Percentiles rank a stretch among this genome's conserved stretches.
Conservation (phyloP, 208 protist genomes). For the Leishmania arabica region DNA sequence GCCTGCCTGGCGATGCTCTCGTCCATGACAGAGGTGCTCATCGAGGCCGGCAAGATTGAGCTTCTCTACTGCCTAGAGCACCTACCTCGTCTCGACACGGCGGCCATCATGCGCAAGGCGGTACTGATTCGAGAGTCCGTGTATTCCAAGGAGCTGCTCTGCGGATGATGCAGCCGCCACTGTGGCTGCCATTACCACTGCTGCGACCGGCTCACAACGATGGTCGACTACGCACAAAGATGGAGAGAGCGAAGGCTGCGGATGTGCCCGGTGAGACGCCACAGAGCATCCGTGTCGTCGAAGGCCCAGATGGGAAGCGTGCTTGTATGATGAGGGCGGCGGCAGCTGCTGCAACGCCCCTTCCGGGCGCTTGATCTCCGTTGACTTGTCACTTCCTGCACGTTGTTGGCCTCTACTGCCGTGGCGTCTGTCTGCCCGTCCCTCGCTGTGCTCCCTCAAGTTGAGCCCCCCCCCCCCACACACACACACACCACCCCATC, state of each 20-base stretch:
- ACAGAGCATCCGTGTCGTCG: neutral
- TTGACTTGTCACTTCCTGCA: neutral
- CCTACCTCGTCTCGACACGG: constrained; percentile 75
- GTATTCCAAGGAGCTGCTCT: constrained; percentile 36
- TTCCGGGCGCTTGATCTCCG: neutral
- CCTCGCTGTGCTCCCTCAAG: neutral
- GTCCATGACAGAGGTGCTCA: constrained; percentile 82
- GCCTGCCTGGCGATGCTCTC: constrained; percentile 77
- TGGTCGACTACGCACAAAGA: neutral
- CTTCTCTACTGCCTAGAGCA: constrained; percentile 69
- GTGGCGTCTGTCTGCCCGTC: neutral
- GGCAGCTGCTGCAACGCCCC: neutral
- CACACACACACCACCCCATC: no score
- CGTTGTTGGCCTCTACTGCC: neutral
- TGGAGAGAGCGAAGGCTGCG: neutral
- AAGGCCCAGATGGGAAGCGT: neutral
- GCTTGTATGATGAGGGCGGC: neutral
- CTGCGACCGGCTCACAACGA: neutral
- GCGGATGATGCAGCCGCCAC: constrained; percentile 1
- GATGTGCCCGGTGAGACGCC: neutral
- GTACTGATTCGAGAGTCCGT: constrained; percentile 76
- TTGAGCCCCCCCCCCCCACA: no score
- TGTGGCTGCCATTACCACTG: neutral
- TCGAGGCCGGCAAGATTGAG: constrained; percentile 74
- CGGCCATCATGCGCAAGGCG: constrained; percentile 70